Conservation (phyloP, 176 grass and related monocot species). For the Themeda triandra region DNA sequence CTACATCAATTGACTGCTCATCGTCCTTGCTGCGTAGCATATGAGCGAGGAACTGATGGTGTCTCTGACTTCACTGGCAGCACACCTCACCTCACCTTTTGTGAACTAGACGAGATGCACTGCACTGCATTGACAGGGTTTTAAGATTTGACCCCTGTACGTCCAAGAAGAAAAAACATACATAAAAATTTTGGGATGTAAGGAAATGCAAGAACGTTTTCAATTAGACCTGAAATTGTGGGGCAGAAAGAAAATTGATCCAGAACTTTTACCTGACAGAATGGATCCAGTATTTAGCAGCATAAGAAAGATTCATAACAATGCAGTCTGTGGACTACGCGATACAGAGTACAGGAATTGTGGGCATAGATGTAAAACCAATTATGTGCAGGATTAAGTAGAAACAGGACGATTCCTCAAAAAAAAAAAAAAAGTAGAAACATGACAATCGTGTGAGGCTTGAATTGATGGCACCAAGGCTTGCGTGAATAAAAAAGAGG, state of each 20-base stretch:
- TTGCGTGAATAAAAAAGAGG: too few species aligned
- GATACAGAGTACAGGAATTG: background rate
- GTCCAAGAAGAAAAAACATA: too few species aligned
- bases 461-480: background rate
- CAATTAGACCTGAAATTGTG: background rate
- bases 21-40: background rate
- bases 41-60: slow-evolving; percentile 12
- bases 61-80: slow-evolving; percentile 35
- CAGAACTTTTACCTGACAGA: background rate
- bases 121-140: too few species aligned
- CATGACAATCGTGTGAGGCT: background rate
- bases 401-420: background rate
- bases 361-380: background rate
- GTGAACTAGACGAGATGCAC: too few species aligned
- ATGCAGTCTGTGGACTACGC: background rate
- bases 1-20: slow-evolving; percentile 15
- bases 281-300: background rate
- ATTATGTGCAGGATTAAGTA: too few species aligned
- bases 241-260: background rate
- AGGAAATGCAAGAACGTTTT: slow-evolving; percentile 5
- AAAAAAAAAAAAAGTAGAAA: background rate
- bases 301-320: background rate
- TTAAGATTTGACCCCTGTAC: background rate
- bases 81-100: too few species aligned
- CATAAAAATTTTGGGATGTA: too few species aligned